Percentiles rank a stretch among this genome's conserved stretches.
Conservation (phyloP, 306 rosid genomes). For the Sesbania bispinosa region DNA sequence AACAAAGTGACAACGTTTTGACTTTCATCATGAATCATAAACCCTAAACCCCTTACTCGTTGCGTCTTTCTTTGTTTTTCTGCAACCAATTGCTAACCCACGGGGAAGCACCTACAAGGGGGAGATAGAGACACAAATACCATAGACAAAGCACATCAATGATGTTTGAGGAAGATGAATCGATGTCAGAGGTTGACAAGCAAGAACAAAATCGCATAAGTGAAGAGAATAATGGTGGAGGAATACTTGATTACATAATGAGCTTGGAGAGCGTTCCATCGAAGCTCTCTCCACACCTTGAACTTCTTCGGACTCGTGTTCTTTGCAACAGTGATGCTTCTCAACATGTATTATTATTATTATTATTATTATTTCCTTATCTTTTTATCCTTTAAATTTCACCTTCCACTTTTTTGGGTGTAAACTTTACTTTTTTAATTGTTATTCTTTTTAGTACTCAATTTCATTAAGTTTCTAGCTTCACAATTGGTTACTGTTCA, state of each 20-base stretch:
- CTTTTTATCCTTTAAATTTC: neutral
- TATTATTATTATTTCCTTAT: neutral
- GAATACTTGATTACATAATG: conserved; percentile 43
- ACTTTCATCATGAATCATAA: no score
- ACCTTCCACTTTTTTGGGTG: no score
- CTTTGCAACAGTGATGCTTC: conserved; percentile 50
- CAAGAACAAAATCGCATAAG: no score
- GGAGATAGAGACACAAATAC: neutral
- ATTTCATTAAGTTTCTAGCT: neutral
- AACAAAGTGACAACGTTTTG: no score
- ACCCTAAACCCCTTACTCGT: no score
- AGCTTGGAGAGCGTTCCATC: conserved; percentile 42
- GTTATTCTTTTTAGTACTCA: neutral
- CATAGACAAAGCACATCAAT: neutral
- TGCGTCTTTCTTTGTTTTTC: neutral
- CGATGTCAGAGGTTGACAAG: conserved; percentile 27
- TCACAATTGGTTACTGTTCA: no score
- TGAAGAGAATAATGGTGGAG: neutral
- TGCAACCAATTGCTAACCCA: neutral
- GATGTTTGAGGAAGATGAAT: conserved; percentile 25
- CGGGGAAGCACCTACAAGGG: neutral
- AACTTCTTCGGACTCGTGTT: conserved; percentile 41
- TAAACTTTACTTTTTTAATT: neutral
- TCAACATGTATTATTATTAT: conserved; percentile 29
- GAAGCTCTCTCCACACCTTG: conserved; percentile 39